Conservation (phyloP, 495 filamentous ascomycete genomes). For the Podospora anserina region DNA sequence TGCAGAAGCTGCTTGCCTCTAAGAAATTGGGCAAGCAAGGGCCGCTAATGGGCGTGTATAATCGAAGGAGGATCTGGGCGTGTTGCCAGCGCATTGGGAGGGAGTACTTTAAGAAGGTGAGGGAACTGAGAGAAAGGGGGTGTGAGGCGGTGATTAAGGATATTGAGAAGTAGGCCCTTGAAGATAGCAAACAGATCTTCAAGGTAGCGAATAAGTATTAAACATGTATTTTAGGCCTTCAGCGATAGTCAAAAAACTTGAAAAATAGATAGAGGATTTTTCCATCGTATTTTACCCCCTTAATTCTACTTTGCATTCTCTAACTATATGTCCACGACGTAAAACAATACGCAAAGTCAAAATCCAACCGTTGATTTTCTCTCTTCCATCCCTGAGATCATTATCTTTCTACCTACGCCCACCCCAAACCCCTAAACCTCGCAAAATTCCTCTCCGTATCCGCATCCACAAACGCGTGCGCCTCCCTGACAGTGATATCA, state of each 20-base stretch:
- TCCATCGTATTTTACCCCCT: too few species aligned
- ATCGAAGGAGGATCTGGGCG: constrained; percentile 9
- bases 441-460: constrained; percentile 51
- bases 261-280: too few species aligned
- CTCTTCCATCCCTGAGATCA: too few species aligned
- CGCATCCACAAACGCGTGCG: constrained; percentile 50
- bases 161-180: not conserved
- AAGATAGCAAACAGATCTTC: too few species aligned
- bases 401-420: constrained; percentile 23
- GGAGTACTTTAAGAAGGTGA: constrained; percentile 3
- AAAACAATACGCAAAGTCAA: too few species aligned
- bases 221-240: too few species aligned
- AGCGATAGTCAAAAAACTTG: too few species aligned
- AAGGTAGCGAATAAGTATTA: too few species aligned
- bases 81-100: not conserved
- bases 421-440: constrained; percentile 45
- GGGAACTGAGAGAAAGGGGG: not conserved
- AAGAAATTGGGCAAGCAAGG: not conserved
- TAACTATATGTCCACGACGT: too few species aligned
- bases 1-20: not conserved
- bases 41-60: not conserved
- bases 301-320: too few species aligned
- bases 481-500: constrained; percentile 48
- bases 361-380: too few species aligned
- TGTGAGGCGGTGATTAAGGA: not conserved